phyloP scores from a whole-genome alignment of 2,329 filamentous ascomycete species.

The Penicillium oxalicum region DNA sequence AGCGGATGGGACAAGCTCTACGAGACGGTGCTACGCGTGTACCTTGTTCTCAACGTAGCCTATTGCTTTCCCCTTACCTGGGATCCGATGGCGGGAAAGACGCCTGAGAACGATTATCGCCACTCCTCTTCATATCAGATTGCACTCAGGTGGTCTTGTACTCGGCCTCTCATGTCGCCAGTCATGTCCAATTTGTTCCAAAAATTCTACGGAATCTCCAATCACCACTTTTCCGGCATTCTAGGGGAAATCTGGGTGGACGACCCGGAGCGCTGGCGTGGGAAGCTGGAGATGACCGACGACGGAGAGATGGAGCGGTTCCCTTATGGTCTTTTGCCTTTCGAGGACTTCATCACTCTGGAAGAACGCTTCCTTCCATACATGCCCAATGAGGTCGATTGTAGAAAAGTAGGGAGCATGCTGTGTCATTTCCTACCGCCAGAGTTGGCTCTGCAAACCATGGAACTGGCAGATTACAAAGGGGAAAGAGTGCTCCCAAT shows the following conservation, averaged over 20 bases:
- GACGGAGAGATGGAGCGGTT: neutral
- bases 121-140: constrained; percentile 1
- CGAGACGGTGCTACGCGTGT: neutral
- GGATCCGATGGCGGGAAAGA: constrained; percentile 1
- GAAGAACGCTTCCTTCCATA: neutral
- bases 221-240: neutral
- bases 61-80: constrained; percentile 3
- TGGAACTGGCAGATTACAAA: constrained; percentile 3
- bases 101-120: constrained; percentile 3
- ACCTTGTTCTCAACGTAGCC: constrained; percentile 3
- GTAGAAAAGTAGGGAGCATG: neutral
- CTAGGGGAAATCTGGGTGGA: neutral
- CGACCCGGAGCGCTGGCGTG: constrained; percentile 1
- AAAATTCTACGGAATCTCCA: constrained; percentile 5
- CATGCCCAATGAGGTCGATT: neutral
- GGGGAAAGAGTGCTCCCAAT: neutral
- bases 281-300: neutral
- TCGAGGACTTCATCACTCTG: constrained; percentile 5
- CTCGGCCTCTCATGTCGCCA: neutral
- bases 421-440: neutral
- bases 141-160: neutral
- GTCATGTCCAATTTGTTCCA: neutral
- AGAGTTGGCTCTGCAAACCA: constrained; percentile 2
- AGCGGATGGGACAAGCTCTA: constrained; percentile 1
- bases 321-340: constrained; percentile 1